Conservation (phyloP, 2,329 filamentous ascomycete species). For the Colletotrichum melonis region DNA sequence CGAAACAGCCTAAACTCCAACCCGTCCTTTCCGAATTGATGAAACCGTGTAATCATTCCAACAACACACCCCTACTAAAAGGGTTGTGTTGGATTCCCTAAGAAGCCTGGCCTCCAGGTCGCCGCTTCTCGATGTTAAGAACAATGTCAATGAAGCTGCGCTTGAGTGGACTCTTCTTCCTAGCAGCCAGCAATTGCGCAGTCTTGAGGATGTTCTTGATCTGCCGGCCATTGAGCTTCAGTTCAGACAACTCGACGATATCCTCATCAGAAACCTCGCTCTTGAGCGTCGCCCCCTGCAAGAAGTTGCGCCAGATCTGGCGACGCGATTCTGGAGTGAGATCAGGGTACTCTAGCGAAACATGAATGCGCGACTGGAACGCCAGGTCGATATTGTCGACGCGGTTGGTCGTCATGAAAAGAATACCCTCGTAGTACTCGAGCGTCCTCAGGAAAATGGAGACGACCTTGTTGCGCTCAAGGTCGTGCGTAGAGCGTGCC, state of each 20-base stretch:
- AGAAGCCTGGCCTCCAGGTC: background rate
- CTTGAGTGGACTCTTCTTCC: constrained; percentile 41
- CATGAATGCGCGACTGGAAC: constrained; percentile 60
- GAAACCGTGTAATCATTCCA: background rate
- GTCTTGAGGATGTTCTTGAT: constrained; percentile 61
- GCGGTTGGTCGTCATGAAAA: constrained; percentile 62
- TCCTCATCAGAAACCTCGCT: constrained; percentile 42
- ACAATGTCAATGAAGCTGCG: constrained; percentile 34
- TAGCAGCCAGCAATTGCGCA: constrained; percentile 58
- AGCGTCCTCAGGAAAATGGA: constrained; percentile 55
- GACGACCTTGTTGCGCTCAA: constrained; percentile 47
- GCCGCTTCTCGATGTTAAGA: constrained; percentile 29
- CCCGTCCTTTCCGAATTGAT: background rate
- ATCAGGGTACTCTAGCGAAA: constrained; percentile 58
- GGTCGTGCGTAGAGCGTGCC: constrained; percentile 47
- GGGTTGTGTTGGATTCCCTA: background rate
- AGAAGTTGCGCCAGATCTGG: constrained; percentile 54
- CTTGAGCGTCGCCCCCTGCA: constrained; percentile 44
- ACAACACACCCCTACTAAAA: background rate
- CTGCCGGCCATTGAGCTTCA: constrained; percentile 59
- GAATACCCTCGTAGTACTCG: constrained; percentile 60
- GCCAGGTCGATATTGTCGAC: constrained; percentile 57
- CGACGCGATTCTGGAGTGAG: constrained; percentile 50
- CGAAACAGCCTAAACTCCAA: background rate
- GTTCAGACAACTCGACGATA: constrained; percentile 48